Base-by-base conservation (phyloP, 2,329 filamentous ascomycete genomes). In the Sporothrix humicola region DNA sequence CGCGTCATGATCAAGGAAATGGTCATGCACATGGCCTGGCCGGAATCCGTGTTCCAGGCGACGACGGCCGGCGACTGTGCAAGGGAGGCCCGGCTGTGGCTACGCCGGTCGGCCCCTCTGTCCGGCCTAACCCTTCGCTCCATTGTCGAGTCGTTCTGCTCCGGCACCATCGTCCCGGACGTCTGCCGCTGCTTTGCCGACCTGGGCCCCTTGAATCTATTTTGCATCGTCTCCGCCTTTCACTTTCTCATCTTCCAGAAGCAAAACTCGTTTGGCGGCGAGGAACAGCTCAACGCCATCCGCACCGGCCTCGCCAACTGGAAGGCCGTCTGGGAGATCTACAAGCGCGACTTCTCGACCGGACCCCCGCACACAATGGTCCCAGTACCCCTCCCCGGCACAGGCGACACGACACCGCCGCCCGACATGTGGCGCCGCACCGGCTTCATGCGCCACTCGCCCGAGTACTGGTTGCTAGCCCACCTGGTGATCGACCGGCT, bases 381-480 rank as follows among this genome's bases (percentile, higher is more conserved):
- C 2, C 44, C 63, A 2, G 20, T 48, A 12, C 61, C 61, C 12
- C n/a, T 12, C 7, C 4, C 17, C 8, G 3, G 4, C n/a, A 10
- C 12, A 2, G 46, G 15, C 8, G 50, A 58, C 17, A 46, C 12
- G 3, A 59, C 58, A 13, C 12, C 44, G 10, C 72, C 72, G 2
- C 56, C 50, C 2, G 59, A 54, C 31, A 73, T 73, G 72, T 73
- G 72, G 72, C 54, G 46, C 44, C 26, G 72, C 46, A 65, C 44
- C 17, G 72, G 72, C 4, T 73, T 73, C n/a, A 54, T 73, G 31
- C 65, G 66, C 15, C n/a, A 73, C 56, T 54, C 42, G 23, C 72
- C 72, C 17, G 72, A 73, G 48, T 73, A 73, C 26, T 73, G 72
- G 72, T 44, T 73, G 46, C 72, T 73, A n/a, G 72, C 72, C 26